Evolutionary conservation across 805 yeast genomes (phyloP), one percentile per base, ranked within the genome.

Genomic region (Kurtzmaniella fragi): DNA sequence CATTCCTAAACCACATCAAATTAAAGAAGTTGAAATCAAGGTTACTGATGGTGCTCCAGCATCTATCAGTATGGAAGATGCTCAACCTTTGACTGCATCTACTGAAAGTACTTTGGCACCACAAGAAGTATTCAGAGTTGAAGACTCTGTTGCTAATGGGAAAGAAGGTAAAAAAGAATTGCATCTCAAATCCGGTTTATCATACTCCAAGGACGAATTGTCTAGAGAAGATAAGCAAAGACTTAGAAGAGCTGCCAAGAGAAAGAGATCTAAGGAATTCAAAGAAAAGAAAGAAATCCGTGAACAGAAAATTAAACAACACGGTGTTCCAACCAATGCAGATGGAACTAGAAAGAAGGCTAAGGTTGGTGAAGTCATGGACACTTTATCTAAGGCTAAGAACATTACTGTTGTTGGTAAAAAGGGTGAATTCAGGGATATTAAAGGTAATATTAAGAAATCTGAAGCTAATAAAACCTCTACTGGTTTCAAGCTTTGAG

Each of bases 21-120:
- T 53, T 48, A 84, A 86, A 50, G 65, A 82, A 16, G 66, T 91
- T 45, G 89, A 85, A 42, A 81, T 93, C 54, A 87, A 84, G 57
- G 87, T 89, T 29, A 57, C 54, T 27, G 71, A 64, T 41, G 53
- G 50, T 29, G 84, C 90, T 41, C 73, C 85, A 0, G 82, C 95
- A 4, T 75, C 95, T 2, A 82, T 93, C 36, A 56, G 82, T 2
- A 86, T 91, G 95, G 99, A 91, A 64, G 98, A 93, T 55, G 93
- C 96, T 1, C 97, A 89, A 64, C 99, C 99, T 36, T 71, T 87
- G 42, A 81, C 89, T 28, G 71, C 85, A 65, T 78, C 93, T 2
- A 67, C 76, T 27, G 86, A 82, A 16, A 68, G 82, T 11, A 77
- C 84, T 35, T 71, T 93, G 52, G 99, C 99, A 2, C 99, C 99